These are phyloP conservation scores for Sporodiniella umbellata DNA, from an alignment of 371 early-diverging fungal genomes.

Conservation along the genomic window DNA sequence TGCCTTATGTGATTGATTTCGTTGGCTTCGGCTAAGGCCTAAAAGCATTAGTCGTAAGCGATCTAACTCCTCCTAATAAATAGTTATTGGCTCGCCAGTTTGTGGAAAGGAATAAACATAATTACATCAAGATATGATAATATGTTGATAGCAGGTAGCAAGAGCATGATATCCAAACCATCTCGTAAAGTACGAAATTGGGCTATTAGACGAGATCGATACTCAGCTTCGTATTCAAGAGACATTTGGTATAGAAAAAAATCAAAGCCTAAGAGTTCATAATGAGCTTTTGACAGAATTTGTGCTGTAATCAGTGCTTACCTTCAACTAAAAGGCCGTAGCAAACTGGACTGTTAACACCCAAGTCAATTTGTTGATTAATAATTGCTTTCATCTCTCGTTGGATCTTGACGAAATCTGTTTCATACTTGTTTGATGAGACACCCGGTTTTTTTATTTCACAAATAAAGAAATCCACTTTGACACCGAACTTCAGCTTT, in stretches of 20 bases:
- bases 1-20: conserved; percentile 1
- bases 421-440: conserved; percentile 2
- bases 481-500: conserved; percentile 1
- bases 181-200: conserved; percentile 10
- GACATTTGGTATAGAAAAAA: conserved; percentile 5
- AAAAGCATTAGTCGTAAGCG: neutral
- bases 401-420: conserved; percentile 1
- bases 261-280: conserved; percentile 10
- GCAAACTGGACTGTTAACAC: neutral
- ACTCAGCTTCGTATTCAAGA: conserved; percentile 6
- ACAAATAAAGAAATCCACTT: conserved; percentile 7
- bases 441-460: conserved; percentile 4
- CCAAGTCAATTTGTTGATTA: conserved; percentile 7
- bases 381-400: conserved; percentile 6
- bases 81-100: conserved; percentile 6
- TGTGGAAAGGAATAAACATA: conserved; percentile 6
- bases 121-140: conserved; percentile 8
- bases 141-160: conserved; percentile 6
- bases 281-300: conserved; percentile 7
- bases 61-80: conserved; percentile 8
- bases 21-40: conserved; percentile 9
- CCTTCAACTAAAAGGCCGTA: conserved; percentile 4
- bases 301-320: conserved; percentile 5
- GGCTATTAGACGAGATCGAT: conserved; percentile 7
- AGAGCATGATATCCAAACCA: conserved; percentile 3